Conservation (phyloP, 306 rosid species). For the Gastrolobium villosum region DNA sequence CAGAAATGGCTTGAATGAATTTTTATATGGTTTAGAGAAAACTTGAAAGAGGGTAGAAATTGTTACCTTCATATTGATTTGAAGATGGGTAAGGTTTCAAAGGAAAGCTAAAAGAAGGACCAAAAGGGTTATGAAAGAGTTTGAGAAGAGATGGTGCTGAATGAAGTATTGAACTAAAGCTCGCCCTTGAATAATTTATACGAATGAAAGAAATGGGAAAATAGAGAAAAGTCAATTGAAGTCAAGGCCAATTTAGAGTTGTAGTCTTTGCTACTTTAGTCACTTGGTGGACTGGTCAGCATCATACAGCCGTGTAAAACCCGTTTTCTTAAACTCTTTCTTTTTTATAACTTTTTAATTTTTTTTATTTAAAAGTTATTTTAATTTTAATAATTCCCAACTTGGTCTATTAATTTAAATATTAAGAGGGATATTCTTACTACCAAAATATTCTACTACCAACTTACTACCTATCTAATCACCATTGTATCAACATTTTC, state of each 20-base stretch:
- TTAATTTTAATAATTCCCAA: background rate
- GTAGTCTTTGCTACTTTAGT: background rate
- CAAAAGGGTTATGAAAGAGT: background rate
- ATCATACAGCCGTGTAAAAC: constrained; percentile 24
- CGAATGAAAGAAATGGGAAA: background rate
- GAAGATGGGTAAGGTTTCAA: background rate
- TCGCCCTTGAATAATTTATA: constrained; percentile 31
- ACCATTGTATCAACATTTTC: too few species aligned
- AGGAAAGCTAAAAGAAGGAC: background rate
- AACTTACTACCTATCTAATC: too few species aligned
- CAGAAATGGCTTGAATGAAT: background rate
- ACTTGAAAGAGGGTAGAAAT: background rate
- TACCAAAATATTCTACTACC: too few species aligned
- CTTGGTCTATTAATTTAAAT: too few species aligned
- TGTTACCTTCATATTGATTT: constrained; percentile 52
- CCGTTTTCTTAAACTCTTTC: background rate
- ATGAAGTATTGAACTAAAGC: constrained; percentile 7
- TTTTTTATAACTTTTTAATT: too few species aligned
- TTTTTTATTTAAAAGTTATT: constrained; percentile 33
- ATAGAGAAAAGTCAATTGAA: constrained; percentile 36
- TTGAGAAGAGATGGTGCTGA: background rate
- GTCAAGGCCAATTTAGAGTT: background rate
- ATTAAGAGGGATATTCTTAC: too few species aligned
- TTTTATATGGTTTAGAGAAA: background rate
- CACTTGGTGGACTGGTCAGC: constrained; percentile 44